phyloP scores from a whole-genome alignment of 2,329 filamentous ascomycete species.

The Aspergillus candidus region DNA sequence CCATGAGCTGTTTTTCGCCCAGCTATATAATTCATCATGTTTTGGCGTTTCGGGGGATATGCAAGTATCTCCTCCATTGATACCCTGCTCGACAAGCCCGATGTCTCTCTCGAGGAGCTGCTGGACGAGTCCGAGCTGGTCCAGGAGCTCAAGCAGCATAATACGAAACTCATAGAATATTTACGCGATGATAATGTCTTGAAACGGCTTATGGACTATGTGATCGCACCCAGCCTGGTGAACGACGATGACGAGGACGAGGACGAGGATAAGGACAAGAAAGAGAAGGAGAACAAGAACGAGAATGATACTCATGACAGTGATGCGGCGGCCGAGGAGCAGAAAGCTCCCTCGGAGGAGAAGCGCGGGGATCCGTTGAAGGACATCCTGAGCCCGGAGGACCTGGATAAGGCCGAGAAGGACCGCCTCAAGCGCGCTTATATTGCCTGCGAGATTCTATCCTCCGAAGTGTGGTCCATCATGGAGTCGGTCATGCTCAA shows the following conservation, averaged over 20 bases:
- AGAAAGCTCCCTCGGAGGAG: constrained; percentile 26
- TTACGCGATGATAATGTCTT: constrained; percentile 81
- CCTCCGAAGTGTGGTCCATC: constrained; percentile 95
- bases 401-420: constrained; percentile 74
- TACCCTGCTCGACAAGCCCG: constrained; percentile 88
- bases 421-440: constrained; percentile 90
- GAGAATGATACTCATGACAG: constrained; percentile 47
- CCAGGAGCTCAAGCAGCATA: constrained; percentile 96
- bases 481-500: constrained; percentile 88
- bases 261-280: constrained; percentile 10
- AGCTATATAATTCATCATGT: constrained; percentile 65
- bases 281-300: too few species aligned
- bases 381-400: constrained; percentile 33
- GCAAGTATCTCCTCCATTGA: constrained; percentile 96
- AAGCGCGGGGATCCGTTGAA: constrained; percentile 31
- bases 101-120: constrained; percentile 91
- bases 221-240: constrained; percentile 64
- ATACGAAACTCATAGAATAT: constrained; percentile 95
- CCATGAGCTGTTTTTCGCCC: constrained; percentile 31
- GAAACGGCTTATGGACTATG: constrained; percentile 81
- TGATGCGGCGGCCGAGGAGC: constrained; percentile 21
- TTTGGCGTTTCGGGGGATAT: constrained; percentile 99
- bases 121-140: constrained; percentile 94
- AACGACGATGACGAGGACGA: constrained; percentile 49
- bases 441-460: constrained; percentile 85